phyloP scores from a whole-genome alignment of 768 basidiomycete species.

The Paxillus involutus region DNA sequence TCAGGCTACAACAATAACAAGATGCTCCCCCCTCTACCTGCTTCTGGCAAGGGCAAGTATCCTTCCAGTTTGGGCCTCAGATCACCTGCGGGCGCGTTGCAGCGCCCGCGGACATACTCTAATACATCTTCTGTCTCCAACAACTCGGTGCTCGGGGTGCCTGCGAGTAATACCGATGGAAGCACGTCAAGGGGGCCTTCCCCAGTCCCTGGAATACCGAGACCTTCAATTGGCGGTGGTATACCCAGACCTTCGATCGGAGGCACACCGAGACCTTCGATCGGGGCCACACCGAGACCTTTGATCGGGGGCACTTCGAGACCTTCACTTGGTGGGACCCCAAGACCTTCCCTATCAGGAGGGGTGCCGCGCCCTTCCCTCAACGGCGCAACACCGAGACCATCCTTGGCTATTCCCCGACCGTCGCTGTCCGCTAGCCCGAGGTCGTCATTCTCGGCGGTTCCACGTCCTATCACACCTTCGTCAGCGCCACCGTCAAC shows the following conservation, averaged over 20 bases:
- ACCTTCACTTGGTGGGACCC: constrained; percentile 2
- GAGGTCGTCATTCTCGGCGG: constrained; percentile 11
- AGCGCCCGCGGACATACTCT: constrained; percentile 35
- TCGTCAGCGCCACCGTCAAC: constrained; percentile 1
- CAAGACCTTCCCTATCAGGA: constrained; percentile 9
- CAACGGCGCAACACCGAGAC: constrained; percentile 15
- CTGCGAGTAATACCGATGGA: background rate
- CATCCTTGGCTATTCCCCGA: constrained; percentile 27
- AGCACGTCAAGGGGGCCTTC: constrained; percentile 12
- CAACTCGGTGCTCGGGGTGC: constrained; percentile 12
- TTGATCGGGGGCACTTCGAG: constrained; percentile 7
- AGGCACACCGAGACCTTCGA: constrained; percentile 10
- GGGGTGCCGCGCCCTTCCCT: constrained; percentile 18
- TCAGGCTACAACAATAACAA: constrained; percentile 26
- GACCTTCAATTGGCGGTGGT: constrained; percentile 6
- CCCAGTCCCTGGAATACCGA: constrained; percentile 6
- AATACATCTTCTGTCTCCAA: constrained; percentile 28
- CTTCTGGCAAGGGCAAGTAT: constrained; percentile 16
- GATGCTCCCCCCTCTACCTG: constrained; percentile 32
- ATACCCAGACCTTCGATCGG: background rate
- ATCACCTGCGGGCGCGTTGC: constrained; percentile 7
- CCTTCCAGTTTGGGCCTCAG: constrained; percentile 17
- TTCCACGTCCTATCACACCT: constrained; percentile 22
- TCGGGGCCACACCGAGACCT: background rate
- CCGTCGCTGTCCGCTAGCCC: constrained; percentile 15